A percentile compares a stretch with the other conserved stretches of the same genome.
phyloP scores from a whole-genome alignment of 106 monocot species.

The Vanilla planifolia region DNA sequence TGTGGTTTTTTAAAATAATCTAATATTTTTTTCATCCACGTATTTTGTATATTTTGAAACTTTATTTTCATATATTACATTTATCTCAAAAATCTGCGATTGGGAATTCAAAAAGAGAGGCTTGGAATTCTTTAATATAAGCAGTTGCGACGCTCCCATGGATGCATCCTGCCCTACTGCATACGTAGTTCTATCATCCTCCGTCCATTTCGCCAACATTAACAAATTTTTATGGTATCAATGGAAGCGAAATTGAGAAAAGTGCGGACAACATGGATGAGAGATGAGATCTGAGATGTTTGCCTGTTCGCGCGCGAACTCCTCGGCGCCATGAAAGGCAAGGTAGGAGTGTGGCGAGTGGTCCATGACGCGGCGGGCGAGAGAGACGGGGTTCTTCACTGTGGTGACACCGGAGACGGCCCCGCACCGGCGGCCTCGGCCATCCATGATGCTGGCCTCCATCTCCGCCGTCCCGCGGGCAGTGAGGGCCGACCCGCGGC shows the following conservation, averaged over 20 bases:
- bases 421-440: constrained; percentile 62
- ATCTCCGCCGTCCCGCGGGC: constrained; percentile 79
- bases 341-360: constrained; percentile 92
- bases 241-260: neutral
- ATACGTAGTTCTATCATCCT: neutral
- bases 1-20: too few species aligned
- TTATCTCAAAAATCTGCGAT: too few species aligned
- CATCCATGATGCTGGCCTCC: constrained; percentile 99
- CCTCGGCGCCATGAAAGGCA: constrained; percentile 87
- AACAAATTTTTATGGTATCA: too few species aligned
- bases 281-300: too few species aligned
- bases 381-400: constrained; percentile 91
- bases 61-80: too few species aligned
- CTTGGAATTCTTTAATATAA: too few species aligned
- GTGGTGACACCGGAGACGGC: constrained; percentile 86
- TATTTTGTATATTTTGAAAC: too few species aligned
- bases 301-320: constrained; percentile 81
- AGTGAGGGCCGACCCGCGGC: constrained; percentile 76
- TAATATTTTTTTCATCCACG: too few species aligned
- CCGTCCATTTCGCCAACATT: neutral
- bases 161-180: too few species aligned
- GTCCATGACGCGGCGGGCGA: constrained; percentile 90
- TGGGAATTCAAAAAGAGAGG: too few species aligned
- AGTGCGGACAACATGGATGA: too few species aligned
- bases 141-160: too few species aligned